Evolutionary conservation across 306 rosid species (phyloP).

Genomic region (Begonia fuchsioides): DNA sequence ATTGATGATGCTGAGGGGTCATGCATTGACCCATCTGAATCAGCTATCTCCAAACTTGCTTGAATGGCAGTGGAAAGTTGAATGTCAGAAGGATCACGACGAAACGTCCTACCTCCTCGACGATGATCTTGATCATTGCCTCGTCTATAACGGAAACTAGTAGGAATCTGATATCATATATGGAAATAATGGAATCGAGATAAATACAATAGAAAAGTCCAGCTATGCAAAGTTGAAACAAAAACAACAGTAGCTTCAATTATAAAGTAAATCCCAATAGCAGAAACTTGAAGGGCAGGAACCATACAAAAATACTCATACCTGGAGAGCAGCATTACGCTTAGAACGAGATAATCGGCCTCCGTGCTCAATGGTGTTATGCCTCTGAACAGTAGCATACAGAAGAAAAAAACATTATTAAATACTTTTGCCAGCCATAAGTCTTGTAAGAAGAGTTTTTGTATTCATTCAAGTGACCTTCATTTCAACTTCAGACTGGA

Average conservation of each 20-base stretch:
- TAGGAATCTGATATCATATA: slow-evolving; percentile 58
- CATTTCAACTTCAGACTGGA: slow-evolving; percentile 74
- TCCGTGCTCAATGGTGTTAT: slow-evolving; percentile 78
- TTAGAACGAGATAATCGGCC: slow-evolving; percentile 89
- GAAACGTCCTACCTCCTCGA: slow-evolving; percentile 60
- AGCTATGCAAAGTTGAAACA: too few species aligned
- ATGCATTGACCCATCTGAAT: slow-evolving; percentile 22
- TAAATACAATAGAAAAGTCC: neutral
- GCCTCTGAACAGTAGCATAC: slow-evolving; percentile 34
- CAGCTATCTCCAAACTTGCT: slow-evolving; percentile 76
- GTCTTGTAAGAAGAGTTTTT: too few species aligned
- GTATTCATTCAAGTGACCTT: slow-evolving; percentile 38
- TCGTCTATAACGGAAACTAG: slow-evolving; percentile 63
- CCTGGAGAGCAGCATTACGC: slow-evolving; percentile 98
- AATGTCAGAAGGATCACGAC: slow-evolving; percentile 47
- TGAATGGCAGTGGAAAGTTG: slow-evolving; percentile 70
- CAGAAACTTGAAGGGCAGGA: slow-evolving; percentile 1
- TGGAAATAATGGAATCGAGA: neutral
- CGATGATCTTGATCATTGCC: slow-evolving; percentile 56
- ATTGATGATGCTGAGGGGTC: slow-evolving; percentile 16
- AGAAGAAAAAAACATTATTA: slow-evolving; percentile 9
- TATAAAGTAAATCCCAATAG: neutral
- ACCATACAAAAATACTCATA: neutral
- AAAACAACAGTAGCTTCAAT: too few species aligned
- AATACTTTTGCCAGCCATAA: too few species aligned